These are phyloP conservation scores for Thielaviopsis punctulata DNA, from an alignment of 2,329 filamentous ascomycete species.

Conservation along the genomic window DNA sequence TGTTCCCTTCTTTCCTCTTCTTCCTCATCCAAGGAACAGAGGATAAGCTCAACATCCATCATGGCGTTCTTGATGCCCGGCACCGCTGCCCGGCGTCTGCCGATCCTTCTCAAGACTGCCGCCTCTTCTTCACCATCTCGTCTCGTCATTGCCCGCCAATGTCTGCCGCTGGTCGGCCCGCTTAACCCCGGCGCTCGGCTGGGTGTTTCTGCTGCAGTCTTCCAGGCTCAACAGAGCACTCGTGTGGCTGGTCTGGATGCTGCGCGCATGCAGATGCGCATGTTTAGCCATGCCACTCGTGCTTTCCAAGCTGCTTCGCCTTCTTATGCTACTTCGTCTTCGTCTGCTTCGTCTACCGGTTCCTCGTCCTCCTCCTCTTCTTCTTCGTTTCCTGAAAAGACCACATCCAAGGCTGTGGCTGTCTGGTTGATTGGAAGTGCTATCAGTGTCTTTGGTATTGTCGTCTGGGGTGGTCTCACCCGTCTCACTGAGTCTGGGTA, in stretches of 20 bases:
- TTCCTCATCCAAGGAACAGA: neutral
- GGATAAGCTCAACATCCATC: neutral
- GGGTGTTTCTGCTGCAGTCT: neutral
- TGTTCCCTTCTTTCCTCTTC: neutral
- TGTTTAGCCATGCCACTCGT: slow-evolving; percentile 5
- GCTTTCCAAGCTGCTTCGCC: slow-evolving; percentile 2
- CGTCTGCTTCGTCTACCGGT: neutral
- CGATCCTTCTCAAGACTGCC: slow-evolving; percentile 1
- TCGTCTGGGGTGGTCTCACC: slow-evolving; percentile 86
- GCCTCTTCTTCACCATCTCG: neutral
- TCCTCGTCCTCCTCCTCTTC: slow-evolving; percentile 3
- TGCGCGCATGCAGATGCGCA: slow-evolving; percentile 4
- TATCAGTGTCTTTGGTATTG: slow-evolving; percentile 87
- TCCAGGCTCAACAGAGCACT: neutral
- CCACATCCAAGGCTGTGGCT: slow-evolving; percentile 59
- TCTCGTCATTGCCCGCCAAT: neutral
- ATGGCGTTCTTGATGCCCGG: slow-evolving; percentile 12
- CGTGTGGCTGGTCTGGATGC: neutral
- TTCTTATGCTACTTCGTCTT: neutral
- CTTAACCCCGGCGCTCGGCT: neutral
- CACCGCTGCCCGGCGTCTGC: slow-evolving; percentile 10
- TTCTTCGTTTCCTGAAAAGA: slow-evolving; percentile 36
- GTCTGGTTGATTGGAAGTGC: slow-evolving; percentile 90
- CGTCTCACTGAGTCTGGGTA: slow-evolving; percentile 92
- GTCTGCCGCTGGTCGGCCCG: slow-evolving; percentile 1